phyloP scores from a whole-genome alignment of 2,329 filamentous ascomycete genomes.

The Botrytis hyacinthi region DNA sequence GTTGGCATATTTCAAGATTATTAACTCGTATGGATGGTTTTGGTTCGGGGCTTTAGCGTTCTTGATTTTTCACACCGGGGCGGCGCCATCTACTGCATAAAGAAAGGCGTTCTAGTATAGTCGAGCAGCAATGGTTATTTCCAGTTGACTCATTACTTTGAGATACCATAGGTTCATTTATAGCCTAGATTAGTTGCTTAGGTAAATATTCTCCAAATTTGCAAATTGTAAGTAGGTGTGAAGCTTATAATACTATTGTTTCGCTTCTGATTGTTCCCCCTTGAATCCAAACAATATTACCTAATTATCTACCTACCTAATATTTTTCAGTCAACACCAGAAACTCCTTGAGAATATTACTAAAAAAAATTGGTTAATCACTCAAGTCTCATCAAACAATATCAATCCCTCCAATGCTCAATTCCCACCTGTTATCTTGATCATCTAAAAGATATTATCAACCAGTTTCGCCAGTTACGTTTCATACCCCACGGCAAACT shows the following conservation, averaged over 20 bases:
- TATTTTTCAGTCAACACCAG: neutral
- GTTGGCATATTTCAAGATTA: conserved; percentile 81
- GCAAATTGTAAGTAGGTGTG: neutral
- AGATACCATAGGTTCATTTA: conserved; percentile 19
- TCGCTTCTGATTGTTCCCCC: neutral
- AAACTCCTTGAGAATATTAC: neutral
- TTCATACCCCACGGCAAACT: neutral
- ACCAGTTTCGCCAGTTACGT: neutral
- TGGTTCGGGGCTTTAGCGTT: conserved; percentile 23
- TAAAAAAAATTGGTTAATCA: neutral
- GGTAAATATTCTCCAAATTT: neutral
- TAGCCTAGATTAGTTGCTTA: conserved; percentile 7
- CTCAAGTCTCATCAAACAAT: neutral
- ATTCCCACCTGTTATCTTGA: neutral
- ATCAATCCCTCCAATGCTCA: neutral
- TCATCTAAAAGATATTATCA: neutral
- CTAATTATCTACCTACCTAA: neutral
- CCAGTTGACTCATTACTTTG: conserved; percentile 7
- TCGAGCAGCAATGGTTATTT: conserved; percentile 13
- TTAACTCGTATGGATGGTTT: conserved; percentile 39
- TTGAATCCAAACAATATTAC: neutral
- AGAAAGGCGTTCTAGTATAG: conserved; percentile 24
- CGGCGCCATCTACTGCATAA: conserved; percentile 28
- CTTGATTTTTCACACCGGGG: conserved; percentile 21
- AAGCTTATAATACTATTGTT: neutral